Evolutionary conservation across 176 grass and related monocot species (phyloP).

Genomic region (Aegilops longissima): DNA sequence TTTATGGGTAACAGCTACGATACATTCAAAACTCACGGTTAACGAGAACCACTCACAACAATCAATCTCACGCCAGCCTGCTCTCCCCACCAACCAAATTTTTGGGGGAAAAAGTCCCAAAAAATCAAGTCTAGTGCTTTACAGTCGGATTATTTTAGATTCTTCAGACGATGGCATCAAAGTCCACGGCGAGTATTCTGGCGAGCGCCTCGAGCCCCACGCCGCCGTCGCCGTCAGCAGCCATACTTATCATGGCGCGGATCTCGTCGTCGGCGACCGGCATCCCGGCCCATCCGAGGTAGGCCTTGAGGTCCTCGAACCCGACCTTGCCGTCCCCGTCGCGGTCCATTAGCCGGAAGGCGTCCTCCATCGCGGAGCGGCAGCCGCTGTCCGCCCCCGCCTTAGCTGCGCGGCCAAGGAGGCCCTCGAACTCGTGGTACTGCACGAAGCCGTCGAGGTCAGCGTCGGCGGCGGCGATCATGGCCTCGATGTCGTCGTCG

Average conservation of each 20-base stretch:
- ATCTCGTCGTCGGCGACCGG: conserved; percentile 73
- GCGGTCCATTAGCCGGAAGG: conserved; percentile 84
- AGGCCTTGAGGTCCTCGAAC: conserved; percentile 85
- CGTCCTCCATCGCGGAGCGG: conserved; percentile 62
- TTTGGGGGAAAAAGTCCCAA: not conserved
- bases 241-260: conserved; percentile 62
- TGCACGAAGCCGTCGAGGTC: conserved; percentile 87
- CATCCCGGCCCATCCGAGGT: conserved; percentile 80
- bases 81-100: not conserved
- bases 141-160: not conserved
- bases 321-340: conserved; percentile 96
- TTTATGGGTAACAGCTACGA: not conserved
- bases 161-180: conserved; percentile 2
- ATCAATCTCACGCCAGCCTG: not conserved
- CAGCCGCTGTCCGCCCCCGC: not conserved
- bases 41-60: not conserved
- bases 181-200: conserved; percentile 59
- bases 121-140: not conserved
- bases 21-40: not conserved
- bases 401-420: conserved; percentile 39
- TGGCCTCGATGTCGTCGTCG: conserved; percentile 80
- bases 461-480: conserved; percentile 88
- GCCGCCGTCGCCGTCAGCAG: conserved; percentile 35
- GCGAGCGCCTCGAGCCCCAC: conserved; percentile 61
- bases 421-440: conserved; percentile 88